Evolutionary conservation across 1,284 basidiomycete species (phyloP).

Genomic region (Ganoderma lingzhi): DNA sequence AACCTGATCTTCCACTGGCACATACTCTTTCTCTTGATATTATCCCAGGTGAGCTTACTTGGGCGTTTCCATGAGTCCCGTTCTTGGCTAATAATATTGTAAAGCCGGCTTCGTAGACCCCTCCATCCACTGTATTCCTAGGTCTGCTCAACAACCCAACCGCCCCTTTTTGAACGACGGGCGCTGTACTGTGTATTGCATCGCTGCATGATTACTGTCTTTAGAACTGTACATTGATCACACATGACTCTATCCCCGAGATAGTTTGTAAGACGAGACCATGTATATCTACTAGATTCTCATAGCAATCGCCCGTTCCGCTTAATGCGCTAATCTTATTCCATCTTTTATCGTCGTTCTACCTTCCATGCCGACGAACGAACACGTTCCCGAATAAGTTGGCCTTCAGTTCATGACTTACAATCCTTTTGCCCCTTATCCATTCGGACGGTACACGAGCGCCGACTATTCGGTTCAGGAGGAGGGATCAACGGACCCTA

Average conservation of each 20-base stretch:
- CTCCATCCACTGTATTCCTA: slow-evolving; percentile 13
- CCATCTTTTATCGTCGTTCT: background rate
- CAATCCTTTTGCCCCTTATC: background rate
- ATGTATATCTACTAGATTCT: slow-evolving; percentile 5
- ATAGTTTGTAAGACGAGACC: background rate
- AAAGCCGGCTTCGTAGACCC: background rate
- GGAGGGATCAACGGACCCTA: background rate
- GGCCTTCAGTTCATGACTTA: background rate
- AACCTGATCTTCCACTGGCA: background rate
- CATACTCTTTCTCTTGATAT: background rate
- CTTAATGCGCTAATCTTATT: slow-evolving; percentile 8
- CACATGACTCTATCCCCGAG: background rate
- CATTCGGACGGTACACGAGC: background rate
- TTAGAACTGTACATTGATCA: slow-evolving; percentile 11
- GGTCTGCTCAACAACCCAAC: slow-evolving; percentile 3
- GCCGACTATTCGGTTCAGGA: slow-evolving; percentile 2
- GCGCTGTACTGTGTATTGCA: slow-evolving; percentile 1
- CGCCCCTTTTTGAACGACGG: background rate
- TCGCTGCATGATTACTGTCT: background rate
- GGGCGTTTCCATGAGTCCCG: background rate
- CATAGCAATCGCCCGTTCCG: slow-evolving; percentile 2
- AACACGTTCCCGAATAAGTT: background rate
- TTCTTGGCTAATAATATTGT: slow-evolving; percentile 1
- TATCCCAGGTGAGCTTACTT: slow-evolving; percentile 7
- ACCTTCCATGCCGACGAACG: background rate